Base-by-base conservation (phyloP, 73 alveolate species). In the Symbiodinium natans region DNA sequence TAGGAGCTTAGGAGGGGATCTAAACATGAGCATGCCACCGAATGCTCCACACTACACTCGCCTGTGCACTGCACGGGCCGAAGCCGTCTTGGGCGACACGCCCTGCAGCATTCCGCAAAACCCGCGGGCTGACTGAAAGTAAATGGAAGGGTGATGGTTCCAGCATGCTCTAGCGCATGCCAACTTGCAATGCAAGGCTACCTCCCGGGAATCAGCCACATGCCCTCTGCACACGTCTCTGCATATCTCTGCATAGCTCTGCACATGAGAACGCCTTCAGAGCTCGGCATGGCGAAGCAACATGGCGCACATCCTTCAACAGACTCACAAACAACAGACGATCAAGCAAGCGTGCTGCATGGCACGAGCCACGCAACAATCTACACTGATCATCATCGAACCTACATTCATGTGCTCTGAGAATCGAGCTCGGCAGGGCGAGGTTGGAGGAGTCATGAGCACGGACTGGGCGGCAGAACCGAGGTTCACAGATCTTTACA, bases 11-110 rank as follows among this genome's bases (percentile, higher is more conserved):
- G 41, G 27, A 31, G 36, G n/a, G 63, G 89, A 5, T 82, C 38
- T 48, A 31, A n/a, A 25, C 17, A 42, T 46, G n/a, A 8, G 15
- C 11, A 34, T 27, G 73, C 21, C 25, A 11, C 8, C 38, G 3
- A 40, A 23, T 38, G 21, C n/a, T n/a, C n/a, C n/a, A n/a, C n/a
- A n/a, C n/a, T 11, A 29, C 27, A 23, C 84, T 1, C 68, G 83
- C 94, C 94, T 87, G 36, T 59, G 85, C 41, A 87, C 94, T 4
- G 94, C 94, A 7, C 94, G 94, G 17, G 94, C 94, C 11, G 94
- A 87, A 34, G 94, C 94, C 1, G 94, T 56, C 31, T 27, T 27
- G 36, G 80, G 80, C 36, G 80, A 63, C 80, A 23, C 38, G 33
- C 80, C 80, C 80, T 63, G 80, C 29, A 46, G 59, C 6, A 46